phyloP scores from a whole-genome alignment of 2,329 filamentous ascomycete species.

The Fusarium transvaalense region DNA sequence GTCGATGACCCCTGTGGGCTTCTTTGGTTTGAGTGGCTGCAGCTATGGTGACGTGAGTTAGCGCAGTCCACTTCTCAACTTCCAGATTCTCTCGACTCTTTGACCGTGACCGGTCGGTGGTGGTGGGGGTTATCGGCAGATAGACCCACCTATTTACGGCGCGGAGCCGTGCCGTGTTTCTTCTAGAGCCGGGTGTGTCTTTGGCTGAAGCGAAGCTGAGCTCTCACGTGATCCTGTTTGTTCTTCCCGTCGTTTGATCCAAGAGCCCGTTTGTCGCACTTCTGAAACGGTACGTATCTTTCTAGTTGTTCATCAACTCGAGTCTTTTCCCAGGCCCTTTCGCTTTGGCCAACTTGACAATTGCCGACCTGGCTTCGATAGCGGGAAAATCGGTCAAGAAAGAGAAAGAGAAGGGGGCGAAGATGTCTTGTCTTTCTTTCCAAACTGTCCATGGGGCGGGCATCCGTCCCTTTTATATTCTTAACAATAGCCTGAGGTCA shows the following conservation, averaged over 20 bases:
- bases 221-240: conserved; percentile 28
- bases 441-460: conserved; percentile 30
- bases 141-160: conserved; percentile 28
- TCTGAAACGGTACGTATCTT: conserved; percentile 39
- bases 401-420: conserved; percentile 16
- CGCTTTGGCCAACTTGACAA: conserved; percentile 43
- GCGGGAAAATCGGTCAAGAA: conserved; percentile 36
- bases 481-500: conserved; percentile 40
- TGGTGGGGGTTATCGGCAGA: neutral
- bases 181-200: conserved; percentile 3
- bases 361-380: conserved; percentile 37
- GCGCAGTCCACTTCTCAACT: conserved; percentile 20
- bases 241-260: conserved; percentile 23
- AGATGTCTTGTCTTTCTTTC: conserved; percentile 36
- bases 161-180: conserved; percentile 16
- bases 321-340: conserved; percentile 35
- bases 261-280: conserved; percentile 12
- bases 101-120: neutral
- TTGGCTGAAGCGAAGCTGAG: neutral
- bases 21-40: conserved; percentile 31
- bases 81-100: conserved; percentile 3
- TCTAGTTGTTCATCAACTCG: conserved; percentile 35
- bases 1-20: conserved; percentile 22
- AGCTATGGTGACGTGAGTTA: conserved; percentile 36
- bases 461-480: conserved; percentile 47